These are phyloP conservation scores for Euphorbia lathyris DNA, from an alignment of 345 rosid species.

Conservation along the genomic window DNA sequence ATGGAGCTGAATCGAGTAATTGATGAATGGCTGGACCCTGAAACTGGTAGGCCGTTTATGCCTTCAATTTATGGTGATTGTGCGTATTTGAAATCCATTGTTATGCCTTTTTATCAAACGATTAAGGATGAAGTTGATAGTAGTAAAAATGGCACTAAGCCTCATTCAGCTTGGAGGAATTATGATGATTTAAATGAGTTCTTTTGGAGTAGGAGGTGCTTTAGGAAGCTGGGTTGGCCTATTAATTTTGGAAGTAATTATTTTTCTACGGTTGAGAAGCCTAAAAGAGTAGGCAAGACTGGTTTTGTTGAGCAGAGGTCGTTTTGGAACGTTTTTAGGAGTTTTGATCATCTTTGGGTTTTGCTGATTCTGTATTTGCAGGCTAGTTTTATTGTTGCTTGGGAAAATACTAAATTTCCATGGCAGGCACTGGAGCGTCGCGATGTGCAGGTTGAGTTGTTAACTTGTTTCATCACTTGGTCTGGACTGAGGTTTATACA, in stretches of 20 bases:
- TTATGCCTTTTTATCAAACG: constrained; percentile 67
- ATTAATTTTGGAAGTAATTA: constrained; percentile 45
- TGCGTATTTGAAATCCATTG: constrained; percentile 53
- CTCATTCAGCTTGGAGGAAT: constrained; percentile 90
- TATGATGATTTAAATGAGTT: constrained; percentile 88
- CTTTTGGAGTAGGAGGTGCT: constrained; percentile 89
- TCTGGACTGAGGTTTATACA: constrained; percentile 62
- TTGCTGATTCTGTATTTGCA: constrained; percentile 70
- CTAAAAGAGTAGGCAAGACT: constrained; percentile 61
- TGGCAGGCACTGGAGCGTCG: constrained; percentile 56
- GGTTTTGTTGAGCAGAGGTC: constrained; percentile 93
- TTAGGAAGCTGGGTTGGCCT: constrained; percentile 71
- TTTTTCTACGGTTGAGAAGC: constrained; percentile 36
- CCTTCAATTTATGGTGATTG: constrained; percentile 54
- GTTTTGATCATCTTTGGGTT: constrained; percentile 80
- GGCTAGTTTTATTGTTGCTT: constrained; percentile 72
- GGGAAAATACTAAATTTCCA: constrained; percentile 39
- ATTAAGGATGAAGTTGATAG: constrained; percentile 51
- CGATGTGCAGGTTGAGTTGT: constrained; percentile 60
- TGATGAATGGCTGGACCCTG: constrained; percentile 37
- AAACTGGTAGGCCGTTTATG: constrained; percentile 53
- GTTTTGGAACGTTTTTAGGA: constrained; percentile 75
- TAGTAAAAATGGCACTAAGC: constrained; percentile 65
- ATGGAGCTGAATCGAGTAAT: constrained; percentile 44
- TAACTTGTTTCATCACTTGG: constrained; percentile 89